A percentile compares a stretch with the other conserved stretches of the same genome.
These are phyloP conservation scores for Trypanosomatidae sp. DNA, from an alignment of 208 protist species.

Conservation along the genomic window DNA sequence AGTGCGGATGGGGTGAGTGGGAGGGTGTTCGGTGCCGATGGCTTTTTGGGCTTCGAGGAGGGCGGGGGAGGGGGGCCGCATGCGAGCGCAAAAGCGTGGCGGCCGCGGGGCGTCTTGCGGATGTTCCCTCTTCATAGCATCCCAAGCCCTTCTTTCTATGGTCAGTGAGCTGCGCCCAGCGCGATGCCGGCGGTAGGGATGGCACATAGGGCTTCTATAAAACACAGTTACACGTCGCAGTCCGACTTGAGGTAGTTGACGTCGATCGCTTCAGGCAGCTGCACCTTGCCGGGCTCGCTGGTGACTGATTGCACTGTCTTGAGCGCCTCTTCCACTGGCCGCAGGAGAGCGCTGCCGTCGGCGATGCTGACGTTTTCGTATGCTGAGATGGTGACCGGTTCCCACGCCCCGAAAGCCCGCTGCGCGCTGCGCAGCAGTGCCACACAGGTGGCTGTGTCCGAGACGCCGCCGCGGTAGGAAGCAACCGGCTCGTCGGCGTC, in stretches of 20 bases:
- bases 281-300: constrained; percentile 36
- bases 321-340: constrained; percentile 39
- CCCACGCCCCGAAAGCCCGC: constrained; percentile 57
- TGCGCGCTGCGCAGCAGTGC: constrained; percentile 47
- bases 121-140: not conserved
- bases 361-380: constrained; percentile 39
- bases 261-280: constrained; percentile 75
- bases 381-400: constrained; percentile 42
- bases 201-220: not conserved
- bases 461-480: constrained; percentile 36
- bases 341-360: constrained; percentile 30
- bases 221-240: constrained; percentile 19
- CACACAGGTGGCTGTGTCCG: constrained; percentile 34
- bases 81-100: not conserved
- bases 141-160: constrained; percentile 4
- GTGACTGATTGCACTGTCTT: constrained; percentile 17
- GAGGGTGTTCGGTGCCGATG: not conserved
- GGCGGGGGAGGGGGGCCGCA: not conserved
- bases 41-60: not conserved
- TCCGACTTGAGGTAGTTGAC: constrained; percentile 73
- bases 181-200: not conserved
- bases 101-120: not conserved
- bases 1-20: not conserved
- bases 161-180: not conserved
- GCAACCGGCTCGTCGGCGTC: constrained; percentile 42